Evolutionary conservation across 345 rosid species (phyloP).

Genomic region (Dovyalis caffra): DNA sequence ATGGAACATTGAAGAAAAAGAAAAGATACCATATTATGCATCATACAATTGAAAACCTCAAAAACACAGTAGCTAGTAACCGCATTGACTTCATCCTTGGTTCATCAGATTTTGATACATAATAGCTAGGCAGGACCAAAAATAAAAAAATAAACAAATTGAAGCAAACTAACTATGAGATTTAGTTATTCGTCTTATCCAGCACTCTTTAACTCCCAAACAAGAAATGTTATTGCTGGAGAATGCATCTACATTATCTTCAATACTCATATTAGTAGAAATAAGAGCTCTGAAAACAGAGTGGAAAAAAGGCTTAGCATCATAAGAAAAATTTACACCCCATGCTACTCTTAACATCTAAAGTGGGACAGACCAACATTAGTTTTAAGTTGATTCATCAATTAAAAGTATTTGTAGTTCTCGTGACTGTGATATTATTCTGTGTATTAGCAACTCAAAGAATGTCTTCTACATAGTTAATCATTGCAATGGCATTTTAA

Average conservation of each 20-base stretch:
- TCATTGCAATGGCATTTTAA: background rate
- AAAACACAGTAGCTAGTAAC: background rate
- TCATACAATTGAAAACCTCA: background rate
- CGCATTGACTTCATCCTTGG: background rate
- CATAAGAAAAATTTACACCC: background rate
- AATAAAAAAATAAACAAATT: too few relatives aligned
- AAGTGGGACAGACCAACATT: background rate
- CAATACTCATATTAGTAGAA: background rate
- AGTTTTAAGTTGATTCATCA: background rate
- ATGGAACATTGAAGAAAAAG: background rate
- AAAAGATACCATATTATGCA: slow-evolving; percentile 12
- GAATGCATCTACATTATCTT: background rate
- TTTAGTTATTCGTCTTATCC: background rate
- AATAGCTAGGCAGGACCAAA: background rate
- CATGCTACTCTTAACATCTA: background rate
- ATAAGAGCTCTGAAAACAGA: background rate
- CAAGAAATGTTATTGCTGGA: background rate
- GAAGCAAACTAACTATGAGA: background rate
- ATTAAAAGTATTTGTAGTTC: background rate
- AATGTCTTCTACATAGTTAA: background rate
- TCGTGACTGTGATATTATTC: background rate
- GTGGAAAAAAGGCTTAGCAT: background rate
- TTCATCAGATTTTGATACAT: background rate
- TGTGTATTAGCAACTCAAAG: background rate
- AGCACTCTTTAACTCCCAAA: background rate